phyloP scores from a whole-genome alignment of 805 yeast genomes.

The Yarrowia sp. region DNA sequence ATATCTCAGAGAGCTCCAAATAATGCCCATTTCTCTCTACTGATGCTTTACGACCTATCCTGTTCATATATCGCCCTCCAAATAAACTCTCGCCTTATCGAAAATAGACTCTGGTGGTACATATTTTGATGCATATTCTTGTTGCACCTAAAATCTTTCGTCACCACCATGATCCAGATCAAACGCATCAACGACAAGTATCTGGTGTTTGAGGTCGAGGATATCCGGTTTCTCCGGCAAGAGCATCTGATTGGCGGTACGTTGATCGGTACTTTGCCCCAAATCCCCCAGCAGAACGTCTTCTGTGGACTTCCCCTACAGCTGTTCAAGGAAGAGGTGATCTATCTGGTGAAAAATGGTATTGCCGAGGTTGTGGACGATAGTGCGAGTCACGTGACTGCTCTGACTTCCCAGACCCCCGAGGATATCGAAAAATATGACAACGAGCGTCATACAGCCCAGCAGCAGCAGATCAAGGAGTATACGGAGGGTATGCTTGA shows the following conservation, averaged over 20 bases:
- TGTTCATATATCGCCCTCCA: too few relatives aligned
- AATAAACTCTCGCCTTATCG: slow-evolving; percentile 7
- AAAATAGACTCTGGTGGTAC: background rate
- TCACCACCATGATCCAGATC: slow-evolving; percentile 30
- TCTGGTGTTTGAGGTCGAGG: slow-evolving; percentile 64
- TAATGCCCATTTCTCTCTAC: too few relatives aligned
- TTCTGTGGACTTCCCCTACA: slow-evolving; percentile 84
- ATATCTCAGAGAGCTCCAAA: too few relatives aligned
- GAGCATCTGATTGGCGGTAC: slow-evolving; percentile 74
- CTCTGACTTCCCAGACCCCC: slow-evolving; percentile 41
- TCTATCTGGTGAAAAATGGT: slow-evolving; percentile 61
- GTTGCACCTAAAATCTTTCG: background rate
- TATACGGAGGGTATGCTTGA: slow-evolving; percentile 42
- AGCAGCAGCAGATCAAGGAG: slow-evolving; percentile 42
- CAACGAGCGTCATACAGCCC: slow-evolving; percentile 41
- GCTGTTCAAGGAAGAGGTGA: slow-evolving; percentile 73
- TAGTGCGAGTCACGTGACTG: slow-evolving; percentile 46
- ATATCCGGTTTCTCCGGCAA: slow-evolving; percentile 61
- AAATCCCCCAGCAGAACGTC: slow-evolving; percentile 93
- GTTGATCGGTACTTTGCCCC: slow-evolving; percentile 80
- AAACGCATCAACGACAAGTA: slow-evolving; percentile 51
- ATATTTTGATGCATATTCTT: slow-evolving; percentile 14
- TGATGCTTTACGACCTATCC: background rate
- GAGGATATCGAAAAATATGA: slow-evolving; percentile 42
- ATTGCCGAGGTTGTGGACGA: slow-evolving; percentile 58